Evolutionary conservation across 768 basidiomycete genomes (phyloP), one percentile per base, ranked within the genome.

Genomic region (Boletus subparvulus): DNA sequence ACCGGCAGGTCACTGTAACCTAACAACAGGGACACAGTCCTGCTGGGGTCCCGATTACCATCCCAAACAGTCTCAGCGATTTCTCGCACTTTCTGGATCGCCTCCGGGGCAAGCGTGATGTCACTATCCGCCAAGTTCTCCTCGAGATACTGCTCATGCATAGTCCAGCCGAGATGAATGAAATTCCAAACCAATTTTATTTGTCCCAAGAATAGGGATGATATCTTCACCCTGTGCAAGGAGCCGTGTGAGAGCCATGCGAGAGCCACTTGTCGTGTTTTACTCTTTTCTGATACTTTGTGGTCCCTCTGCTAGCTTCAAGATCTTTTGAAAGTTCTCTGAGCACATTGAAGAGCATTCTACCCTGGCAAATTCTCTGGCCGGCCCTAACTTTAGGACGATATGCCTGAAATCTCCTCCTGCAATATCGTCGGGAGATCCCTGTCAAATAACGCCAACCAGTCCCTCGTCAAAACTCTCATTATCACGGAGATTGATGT

Each of bases 291-390:
- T 78, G 32, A 78, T 57, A 17, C 45, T 49, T 42, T 68, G 58
- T 6, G 79, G 54, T 33, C 66, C 65, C 7, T 77, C 73, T 9
- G 61, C 73, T 7, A 79, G 47, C 32, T 70, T 72, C 35, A 79
- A 65, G 50, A 80, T 75, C 52, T 73, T 77, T 0, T 75, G 75
- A 64, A 81, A 81, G 63, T 79, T 80, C 56, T 77, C 77, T 30
- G 71, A 73, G 61, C 54, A 77, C 47, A 69, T 65, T 30, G 5
- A 21, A 10, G 19, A 3, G 17, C 6, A 46, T 32, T 7, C 9
- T 10, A 32, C 12, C 4, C 7, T 55, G n/a, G 47, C 7, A 44
- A 8, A 21, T 26, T 41, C 16, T 11, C 16, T 46, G 19, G 11
- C 35, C 41, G 14, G 43, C 61, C 1, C 60, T 30, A n/a, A 70